Percentiles rank a stretch among this genome's conserved stretches.
These are phyloP conservation scores for Colletotrichum gigasporum DNA, from an alignment of 2,329 filamentous ascomycete species.

Conservation along the genomic window DNA sequence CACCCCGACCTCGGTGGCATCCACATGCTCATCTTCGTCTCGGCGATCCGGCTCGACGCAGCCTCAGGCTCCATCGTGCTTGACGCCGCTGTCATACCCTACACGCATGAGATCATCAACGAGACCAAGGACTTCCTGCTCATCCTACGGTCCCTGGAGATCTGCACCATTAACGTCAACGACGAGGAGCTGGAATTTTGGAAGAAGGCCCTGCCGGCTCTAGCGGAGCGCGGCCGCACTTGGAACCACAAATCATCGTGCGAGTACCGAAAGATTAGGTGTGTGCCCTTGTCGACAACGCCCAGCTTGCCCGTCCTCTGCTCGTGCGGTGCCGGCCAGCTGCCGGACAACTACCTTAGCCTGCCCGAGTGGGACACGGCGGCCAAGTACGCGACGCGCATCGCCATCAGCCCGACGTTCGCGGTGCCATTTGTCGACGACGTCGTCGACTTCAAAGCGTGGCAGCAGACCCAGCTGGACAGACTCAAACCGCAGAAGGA, in stretches of 20 bases:
- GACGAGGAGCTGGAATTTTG: slow-evolving; percentile 67
- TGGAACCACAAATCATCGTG: slow-evolving; percentile 53
- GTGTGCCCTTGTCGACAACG: slow-evolving; percentile 50
- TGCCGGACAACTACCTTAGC: slow-evolving; percentile 50
- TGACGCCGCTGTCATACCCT: slow-evolving; percentile 57
- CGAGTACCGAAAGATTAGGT: slow-evolving; percentile 50
- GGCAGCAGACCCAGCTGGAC: neutral
- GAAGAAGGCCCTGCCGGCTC: slow-evolving; percentile 54
- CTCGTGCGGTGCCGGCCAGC: slow-evolving; percentile 53
- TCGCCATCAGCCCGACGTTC: slow-evolving; percentile 67
- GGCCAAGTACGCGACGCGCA: slow-evolving; percentile 57
- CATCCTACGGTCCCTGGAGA: slow-evolving; percentile 45
- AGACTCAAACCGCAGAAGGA: no score
- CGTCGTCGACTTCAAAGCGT: slow-evolving; percentile 39
- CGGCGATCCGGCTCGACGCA: slow-evolving; percentile 54
- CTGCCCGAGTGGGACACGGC: slow-evolving; percentile 55
- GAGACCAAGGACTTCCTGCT: slow-evolving; percentile 50
- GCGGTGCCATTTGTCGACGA: slow-evolving; percentile 54
- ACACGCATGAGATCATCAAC: slow-evolving; percentile 47
- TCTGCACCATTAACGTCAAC: slow-evolving; percentile 49
- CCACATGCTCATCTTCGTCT: slow-evolving; percentile 52
- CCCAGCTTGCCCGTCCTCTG: slow-evolving; percentile 51
- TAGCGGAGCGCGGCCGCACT: slow-evolving; percentile 59
- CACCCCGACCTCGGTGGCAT: slow-evolving; percentile 47
- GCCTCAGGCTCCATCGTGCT: slow-evolving; percentile 52